Conservation (phyloP, 2,329 filamentous ascomycete genomes). For the Neurospora sp. region DNA sequence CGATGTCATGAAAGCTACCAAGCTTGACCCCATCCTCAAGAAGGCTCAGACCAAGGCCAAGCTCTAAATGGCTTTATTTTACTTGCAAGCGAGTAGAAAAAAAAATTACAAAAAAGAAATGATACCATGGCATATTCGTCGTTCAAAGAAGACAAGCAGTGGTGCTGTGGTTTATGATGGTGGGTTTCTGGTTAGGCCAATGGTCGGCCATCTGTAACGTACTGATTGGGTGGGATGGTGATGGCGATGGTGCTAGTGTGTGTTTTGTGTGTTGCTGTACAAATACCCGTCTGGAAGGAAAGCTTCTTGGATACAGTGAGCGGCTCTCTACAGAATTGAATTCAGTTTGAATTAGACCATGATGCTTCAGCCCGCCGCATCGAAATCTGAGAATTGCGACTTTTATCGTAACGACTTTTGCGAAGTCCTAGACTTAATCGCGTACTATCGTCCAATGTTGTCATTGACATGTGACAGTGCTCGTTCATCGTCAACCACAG, state of each 20-base stretch:
- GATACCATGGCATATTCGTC: neutral
- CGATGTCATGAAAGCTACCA: constrained; percentile 97
- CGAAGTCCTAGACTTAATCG: neutral
- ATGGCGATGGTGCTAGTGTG: neutral
- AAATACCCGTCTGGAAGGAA: neutral
- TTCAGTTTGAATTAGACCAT: neutral
- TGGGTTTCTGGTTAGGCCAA: neutral
- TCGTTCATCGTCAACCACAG: neutral
- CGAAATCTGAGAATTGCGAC: neutral
- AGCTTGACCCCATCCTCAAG: constrained; percentile 87
- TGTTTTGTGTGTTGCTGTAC: neutral
- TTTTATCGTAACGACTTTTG: neutral
- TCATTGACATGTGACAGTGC: neutral
- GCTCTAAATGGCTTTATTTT: constrained; percentile 45
- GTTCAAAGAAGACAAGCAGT: neutral
- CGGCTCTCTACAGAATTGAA: neutral
- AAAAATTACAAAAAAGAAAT: neutral
- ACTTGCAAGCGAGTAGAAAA: neutral
- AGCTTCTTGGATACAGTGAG: neutral
- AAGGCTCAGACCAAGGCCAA: constrained; percentile 80
- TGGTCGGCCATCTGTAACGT: neutral
- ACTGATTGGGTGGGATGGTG: neutral
- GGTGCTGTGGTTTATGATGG: neutral
- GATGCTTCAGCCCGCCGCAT: neutral
- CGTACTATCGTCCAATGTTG: neutral